Evolutionary conservation across 305 asterid species (phyloP), one percentile per base, ranked within the genome.

Genomic region (Fraxinus albicans): DNA sequence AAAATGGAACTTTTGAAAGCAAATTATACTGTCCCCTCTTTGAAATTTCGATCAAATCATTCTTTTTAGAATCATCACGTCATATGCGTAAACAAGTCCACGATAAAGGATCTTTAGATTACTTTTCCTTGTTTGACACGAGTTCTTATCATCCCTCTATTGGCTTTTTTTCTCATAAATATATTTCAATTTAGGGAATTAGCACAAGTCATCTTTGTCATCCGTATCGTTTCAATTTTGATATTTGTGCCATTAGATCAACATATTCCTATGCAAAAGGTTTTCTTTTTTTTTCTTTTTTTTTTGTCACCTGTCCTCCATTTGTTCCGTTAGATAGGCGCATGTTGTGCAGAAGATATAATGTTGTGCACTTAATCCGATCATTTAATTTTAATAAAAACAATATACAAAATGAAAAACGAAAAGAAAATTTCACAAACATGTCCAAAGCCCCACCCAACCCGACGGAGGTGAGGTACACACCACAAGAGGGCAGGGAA

Each of bases 1-100:
- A 77, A 27, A 8, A 67, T 79, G 79, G 84, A 81, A 81, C 36
- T 77, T 81, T 70, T 8, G 53, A 81, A 58, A 58, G 84, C 35
- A 53, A 6, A 29, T 40, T 77, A 74, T 47, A 40, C 27, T 38
- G 12, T 70, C 47, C 84, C 80, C 84, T 55, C 34, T 40, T 44
- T 1, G 69, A 3, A 67, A 63, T 36, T 82, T 34, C 60, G 21
- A 76, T 82, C 80, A 69, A 38, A 76, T 29, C 58, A 78, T 29
- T 69, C 38, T 29, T 69, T 70, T 42, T 25, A 13, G 63, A 78
- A 47, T 29, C 69, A 36, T 47, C 76, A 78, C 40, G 60, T 70
- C 65, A 74, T 53, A 29, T 33, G 42, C 67, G 19, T 81, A 53
- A 74, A 81, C 34, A 74, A 80, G 33, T 29, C 70, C 79, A 67